phyloP scores from a whole-genome alignment of 192 early-diverging fungal species.

The Backusella mclennaniae region DNA sequence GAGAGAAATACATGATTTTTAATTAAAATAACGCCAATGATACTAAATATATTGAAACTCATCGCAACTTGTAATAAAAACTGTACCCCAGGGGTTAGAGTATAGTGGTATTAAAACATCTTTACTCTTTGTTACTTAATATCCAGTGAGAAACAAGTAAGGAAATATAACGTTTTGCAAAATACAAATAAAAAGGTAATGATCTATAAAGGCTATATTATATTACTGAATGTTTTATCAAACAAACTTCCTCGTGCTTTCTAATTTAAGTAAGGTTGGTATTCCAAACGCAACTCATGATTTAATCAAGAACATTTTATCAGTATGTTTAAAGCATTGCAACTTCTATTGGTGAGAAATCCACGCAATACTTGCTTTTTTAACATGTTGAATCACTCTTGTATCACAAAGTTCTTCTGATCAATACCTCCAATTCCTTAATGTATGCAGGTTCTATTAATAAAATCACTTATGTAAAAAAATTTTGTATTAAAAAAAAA shows the following conservation, averaged over 20 bases:
- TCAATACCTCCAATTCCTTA: background rate
- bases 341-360: background rate
- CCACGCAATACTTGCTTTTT: background rate
- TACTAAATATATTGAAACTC: conserved; percentile 1
- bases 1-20: background rate
- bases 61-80: background rate
- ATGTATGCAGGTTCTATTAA: background rate
- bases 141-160: background rate
- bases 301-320: background rate
- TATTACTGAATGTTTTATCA: background rate
- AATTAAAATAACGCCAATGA: background rate
- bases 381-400: background rate
- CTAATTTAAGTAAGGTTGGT: background rate
- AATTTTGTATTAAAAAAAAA: too few species aligned
- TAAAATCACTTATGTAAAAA: background rate
- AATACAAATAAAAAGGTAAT: background rate
- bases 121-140: background rate
- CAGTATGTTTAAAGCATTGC: background rate
- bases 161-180: background rate
- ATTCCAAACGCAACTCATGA: background rate
- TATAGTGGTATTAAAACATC: background rate
- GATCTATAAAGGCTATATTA: too few species aligned
- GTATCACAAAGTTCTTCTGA: background rate
- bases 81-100: background rate
- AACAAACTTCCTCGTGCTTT: background rate